Evolutionary conservation across 2,329 filamentous ascomycete genomes (phyloP).

Genomic region (Calonectria hawksworthii): DNA sequence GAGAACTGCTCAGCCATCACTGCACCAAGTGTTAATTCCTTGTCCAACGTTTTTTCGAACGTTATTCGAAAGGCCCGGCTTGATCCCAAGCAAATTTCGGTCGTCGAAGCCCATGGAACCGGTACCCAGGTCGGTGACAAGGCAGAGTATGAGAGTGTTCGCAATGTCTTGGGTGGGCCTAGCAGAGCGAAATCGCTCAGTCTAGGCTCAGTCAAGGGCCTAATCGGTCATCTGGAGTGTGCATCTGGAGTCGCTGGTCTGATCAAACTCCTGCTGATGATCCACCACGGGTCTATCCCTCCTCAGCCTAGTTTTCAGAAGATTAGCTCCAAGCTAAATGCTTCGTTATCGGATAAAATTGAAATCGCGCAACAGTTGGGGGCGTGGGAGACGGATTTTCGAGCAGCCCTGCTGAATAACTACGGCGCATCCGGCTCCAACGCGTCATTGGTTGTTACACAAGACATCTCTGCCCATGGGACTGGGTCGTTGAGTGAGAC

Average conservation of each 20-base stretch:
- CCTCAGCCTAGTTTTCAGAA: not conserved
- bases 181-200: not conserved
- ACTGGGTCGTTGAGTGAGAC: not conserved
- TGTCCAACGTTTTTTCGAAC: not conserved
- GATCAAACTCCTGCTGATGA: not conserved
- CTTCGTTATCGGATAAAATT: not conserved
- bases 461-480: not conserved
- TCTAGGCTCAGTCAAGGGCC: not conserved
- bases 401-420: not conserved
- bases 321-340: not conserved
- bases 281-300: not conserved
- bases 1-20: constrained; percentile 44
- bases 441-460: not conserved
- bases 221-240: not conserved
- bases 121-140: not conserved
- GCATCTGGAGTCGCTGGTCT: not conserved
- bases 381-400: not conserved
- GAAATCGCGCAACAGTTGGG: not conserved
- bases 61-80: not conserved
- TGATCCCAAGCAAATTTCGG: not conserved
- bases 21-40: not conserved
- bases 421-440: not conserved
- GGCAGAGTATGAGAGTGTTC: not conserved
- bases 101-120: not conserved
- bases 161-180: not conserved